Evolutionary conservation across 768 basidiomycete species (phyloP), one percentile per base, ranked within the genome.

Genomic region (Naganishia onofrii): DNA sequence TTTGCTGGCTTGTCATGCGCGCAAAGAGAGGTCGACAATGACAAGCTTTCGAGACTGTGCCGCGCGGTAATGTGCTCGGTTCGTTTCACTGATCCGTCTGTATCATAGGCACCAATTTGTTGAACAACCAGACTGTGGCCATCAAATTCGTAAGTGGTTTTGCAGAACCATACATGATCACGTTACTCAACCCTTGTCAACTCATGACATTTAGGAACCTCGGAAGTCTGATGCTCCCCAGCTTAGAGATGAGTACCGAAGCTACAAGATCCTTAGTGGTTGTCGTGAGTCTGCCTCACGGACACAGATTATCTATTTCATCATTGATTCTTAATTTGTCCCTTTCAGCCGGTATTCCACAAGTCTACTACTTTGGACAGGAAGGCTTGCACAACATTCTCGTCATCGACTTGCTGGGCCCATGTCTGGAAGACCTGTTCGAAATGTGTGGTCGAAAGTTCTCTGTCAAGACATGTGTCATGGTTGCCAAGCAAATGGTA

Each of bases 401-500:
- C 71, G 94, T 99, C 74, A 98, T 99, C 77, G 96, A 99, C 84
- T 87, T 99, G 42, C 87, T 99, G 38, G 96, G 96, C 3, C 95
- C 95, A 13, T 93, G 91, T 80, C 82, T 99, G 72, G 96, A 99
- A 82, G 96, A 99, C 81, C 84, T 99, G 67, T 99, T 99, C 80
- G 96, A 99, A 83, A 94, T 98, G 91, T 99, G 96, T 77, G 92
- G 92, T 3, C 88, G 96, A 75, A 97, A 96, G 82, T 98, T 99
- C 83, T 89, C 89, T 71, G 89, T 91, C 83, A 98, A 99, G 87
- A 98, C 96, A 32, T 94, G 96, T 44, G 96, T 93, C 82, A 95
- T 98, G 93, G 92, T 93, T 44, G 96, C 96, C 69, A 90, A 92
- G 78, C 96, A 98, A 83, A 98, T 98, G 95, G 95, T 94, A 72